A percentile compares a stretch with the other conserved stretches of the same genome.
phyloP scores from a whole-genome alignment of 2,329 filamentous ascomycete species.

The Sphaerulina musiva region DNA sequence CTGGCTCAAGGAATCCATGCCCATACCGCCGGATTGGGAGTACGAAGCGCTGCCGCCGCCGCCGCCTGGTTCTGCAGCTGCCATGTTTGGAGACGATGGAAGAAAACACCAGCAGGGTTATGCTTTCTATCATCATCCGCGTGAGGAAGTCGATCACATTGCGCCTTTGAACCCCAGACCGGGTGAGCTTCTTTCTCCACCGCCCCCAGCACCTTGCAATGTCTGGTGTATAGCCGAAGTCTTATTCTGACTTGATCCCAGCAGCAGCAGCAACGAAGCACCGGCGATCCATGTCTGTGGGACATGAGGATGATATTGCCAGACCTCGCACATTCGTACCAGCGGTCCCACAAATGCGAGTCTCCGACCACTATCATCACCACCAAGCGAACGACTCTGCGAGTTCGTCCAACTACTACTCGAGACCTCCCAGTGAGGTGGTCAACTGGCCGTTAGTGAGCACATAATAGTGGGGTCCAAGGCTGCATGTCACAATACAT shows the following conservation, averaged over 20 bases:
- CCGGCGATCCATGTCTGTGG: neutral
- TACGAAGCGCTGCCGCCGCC: neutral
- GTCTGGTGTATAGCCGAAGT: neutral
- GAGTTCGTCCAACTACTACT: neutral
- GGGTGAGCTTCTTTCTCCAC: neutral
- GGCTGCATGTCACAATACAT: too few species aligned
- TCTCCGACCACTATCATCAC: neutral
- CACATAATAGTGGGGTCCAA: neutral
- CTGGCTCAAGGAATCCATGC: conserved; percentile 8
- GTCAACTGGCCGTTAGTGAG: conserved; percentile 6
- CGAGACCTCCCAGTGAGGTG: neutral
- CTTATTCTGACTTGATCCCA: neutral
- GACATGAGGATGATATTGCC: neutral
- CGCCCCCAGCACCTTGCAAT: neutral
- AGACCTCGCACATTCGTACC: neutral
- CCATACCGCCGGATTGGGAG: neutral
- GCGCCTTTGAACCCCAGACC: neutral
- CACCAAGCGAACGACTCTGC: conserved; percentile 2
- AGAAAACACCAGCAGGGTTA: neutral
- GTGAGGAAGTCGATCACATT: neutral
- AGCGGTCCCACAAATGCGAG: neutral
- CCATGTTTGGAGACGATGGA: neutral
- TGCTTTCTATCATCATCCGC: too few species aligned
- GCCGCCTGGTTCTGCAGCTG: neutral
- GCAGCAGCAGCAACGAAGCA: neutral